Conservation (phyloP, 176 grass and related monocot species). For the Cymbopogon citratus region DNA sequence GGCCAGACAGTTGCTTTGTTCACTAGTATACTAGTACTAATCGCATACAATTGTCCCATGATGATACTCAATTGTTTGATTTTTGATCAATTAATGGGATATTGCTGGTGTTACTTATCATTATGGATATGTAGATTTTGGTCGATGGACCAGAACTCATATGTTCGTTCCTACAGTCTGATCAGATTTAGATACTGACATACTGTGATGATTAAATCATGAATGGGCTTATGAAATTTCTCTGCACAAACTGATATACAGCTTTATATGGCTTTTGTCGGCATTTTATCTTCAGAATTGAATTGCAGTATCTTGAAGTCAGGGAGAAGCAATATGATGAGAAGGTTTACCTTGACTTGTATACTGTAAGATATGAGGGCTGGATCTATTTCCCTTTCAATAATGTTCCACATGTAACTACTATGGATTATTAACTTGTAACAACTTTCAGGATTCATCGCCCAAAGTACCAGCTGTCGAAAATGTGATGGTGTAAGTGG, state of each 20-base stretch:
- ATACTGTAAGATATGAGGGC: conserved; percentile 54
- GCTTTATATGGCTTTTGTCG: conserved; percentile 25
- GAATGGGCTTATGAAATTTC: neutral
- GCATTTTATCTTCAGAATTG: conserved; percentile 40
- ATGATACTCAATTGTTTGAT: neutral
- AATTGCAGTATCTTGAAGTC: conserved; percentile 84
- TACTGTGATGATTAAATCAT: neutral
- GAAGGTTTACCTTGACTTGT: conserved; percentile 81
- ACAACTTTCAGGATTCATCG: conserved; percentile 51
- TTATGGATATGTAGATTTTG: neutral
- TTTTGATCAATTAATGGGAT: neutral
- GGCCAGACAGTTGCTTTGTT: neutral
- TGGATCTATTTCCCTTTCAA: conserved; percentile 2
- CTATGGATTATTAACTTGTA: neutral
- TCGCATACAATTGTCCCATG: neutral
- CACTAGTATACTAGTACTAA: neutral
- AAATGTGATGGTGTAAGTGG: conserved; percentile 90
- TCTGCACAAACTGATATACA: conserved; percentile 2
- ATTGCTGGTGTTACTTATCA: neutral
- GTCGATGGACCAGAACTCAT: neutral
- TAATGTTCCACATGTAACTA: neutral
- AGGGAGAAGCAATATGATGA: conserved; percentile 95
- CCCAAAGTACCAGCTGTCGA: conserved; percentile 43
- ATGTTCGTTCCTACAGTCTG: neutral
- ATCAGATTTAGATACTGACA: neutral